These are phyloP conservation scores for Barnettozyma wickerhamii DNA, from an alignment of 805 yeast genomes.

Conservation along the genomic window DNA sequence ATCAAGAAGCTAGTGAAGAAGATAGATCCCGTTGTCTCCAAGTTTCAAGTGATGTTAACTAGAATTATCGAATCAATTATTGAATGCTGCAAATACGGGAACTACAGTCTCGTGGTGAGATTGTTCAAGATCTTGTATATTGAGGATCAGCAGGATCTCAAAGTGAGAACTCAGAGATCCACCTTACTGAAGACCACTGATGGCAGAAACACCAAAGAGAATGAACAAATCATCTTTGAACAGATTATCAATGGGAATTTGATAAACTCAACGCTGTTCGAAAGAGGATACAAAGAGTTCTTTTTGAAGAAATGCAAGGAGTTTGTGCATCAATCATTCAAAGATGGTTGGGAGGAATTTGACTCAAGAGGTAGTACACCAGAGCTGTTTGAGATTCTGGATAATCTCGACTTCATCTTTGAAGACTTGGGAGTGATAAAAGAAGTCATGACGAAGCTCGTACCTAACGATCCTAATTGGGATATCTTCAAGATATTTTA, in stretches of 20 bases:
- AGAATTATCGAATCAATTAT: slow-evolving; percentile 66
- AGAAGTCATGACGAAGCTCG: slow-evolving; percentile 49
- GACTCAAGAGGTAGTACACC: slow-evolving; percentile 35
- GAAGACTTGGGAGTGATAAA: slow-evolving; percentile 70
- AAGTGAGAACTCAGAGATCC: slow-evolving; percentile 27
- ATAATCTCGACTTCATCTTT: slow-evolving; percentile 77
- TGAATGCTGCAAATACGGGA: slow-evolving; percentile 68
- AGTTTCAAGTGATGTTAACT: slow-evolving; percentile 60
- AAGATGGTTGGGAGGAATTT: slow-evolving; percentile 55
- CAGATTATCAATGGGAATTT: slow-evolving; percentile 37
- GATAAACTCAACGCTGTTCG: slow-evolving; percentile 34
- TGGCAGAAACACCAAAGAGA: slow-evolving; percentile 14
- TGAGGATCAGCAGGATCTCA: slow-evolving; percentile 77
- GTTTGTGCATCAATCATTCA: slow-evolving; percentile 63
- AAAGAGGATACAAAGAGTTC: slow-evolving; percentile 55
- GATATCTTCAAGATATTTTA: slow-evolving; percentile 57
- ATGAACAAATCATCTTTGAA: slow-evolving; percentile 27
- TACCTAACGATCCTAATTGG: slow-evolving; percentile 79
- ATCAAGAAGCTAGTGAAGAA: slow-evolving; percentile 49
- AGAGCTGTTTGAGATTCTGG: slow-evolving; percentile 50
- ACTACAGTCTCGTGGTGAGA: slow-evolving; percentile 63
- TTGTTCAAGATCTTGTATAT: slow-evolving; percentile 71
- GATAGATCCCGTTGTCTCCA: slow-evolving; percentile 40
- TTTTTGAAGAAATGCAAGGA: slow-evolving; percentile 56
- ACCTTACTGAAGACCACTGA: slow-evolving; percentile 23